Percentiles rank a stretch among this genome's conserved stretches.
Evolutionary conservation across 805 yeast genomes (phyloP).

Genomic region (Candida broadrunensis): DNA sequence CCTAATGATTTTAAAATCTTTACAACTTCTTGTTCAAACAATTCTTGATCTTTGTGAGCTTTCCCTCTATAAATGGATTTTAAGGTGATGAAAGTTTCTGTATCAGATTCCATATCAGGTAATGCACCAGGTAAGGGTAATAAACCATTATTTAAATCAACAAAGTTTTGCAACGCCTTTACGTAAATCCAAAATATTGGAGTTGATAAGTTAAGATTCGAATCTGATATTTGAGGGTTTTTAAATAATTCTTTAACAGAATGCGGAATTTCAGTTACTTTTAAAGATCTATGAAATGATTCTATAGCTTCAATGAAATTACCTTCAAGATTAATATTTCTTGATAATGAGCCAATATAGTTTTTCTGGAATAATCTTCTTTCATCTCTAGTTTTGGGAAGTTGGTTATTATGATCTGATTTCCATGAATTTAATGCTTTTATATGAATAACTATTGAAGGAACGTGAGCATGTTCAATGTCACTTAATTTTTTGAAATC

Average conservation of each 20-base stretch:
- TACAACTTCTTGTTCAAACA: constrained; percentile 33
- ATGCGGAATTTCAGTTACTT: constrained; percentile 31
- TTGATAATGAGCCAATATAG: constrained; percentile 33
- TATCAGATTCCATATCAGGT: constrained; percentile 88
- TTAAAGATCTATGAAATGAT: constrained; percentile 35
- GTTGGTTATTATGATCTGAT: constrained; percentile 18
- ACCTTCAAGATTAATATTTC: constrained; percentile 51
- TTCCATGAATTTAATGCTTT: constrained; percentile 50
- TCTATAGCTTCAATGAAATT: constrained; percentile 38
- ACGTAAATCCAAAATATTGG: constrained; percentile 62
- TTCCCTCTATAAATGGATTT: constrained; percentile 57
- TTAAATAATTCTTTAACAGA: constrained; percentile 20
- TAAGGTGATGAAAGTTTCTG: constrained; percentile 56
- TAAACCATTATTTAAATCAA: constrained; percentile 26
- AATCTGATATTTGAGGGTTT: constrained; percentile 16
- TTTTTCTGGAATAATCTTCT: constrained; percentile 36
- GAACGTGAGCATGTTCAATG: constrained; percentile 58
- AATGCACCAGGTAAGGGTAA: constrained; percentile 74
- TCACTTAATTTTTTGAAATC: constrained; percentile 46
- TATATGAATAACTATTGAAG: constrained; percentile 61
- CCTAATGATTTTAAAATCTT: constrained; percentile 23
- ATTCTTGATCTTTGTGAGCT: constrained; percentile 46
- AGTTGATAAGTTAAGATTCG: constrained; percentile 12
- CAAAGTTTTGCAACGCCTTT: constrained; percentile 52
- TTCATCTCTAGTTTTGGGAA: constrained; percentile 38